Evolutionary conservation across 2,329 filamentous ascomycete species (phyloP).

Genomic region (Meredithiella fracta): DNA sequence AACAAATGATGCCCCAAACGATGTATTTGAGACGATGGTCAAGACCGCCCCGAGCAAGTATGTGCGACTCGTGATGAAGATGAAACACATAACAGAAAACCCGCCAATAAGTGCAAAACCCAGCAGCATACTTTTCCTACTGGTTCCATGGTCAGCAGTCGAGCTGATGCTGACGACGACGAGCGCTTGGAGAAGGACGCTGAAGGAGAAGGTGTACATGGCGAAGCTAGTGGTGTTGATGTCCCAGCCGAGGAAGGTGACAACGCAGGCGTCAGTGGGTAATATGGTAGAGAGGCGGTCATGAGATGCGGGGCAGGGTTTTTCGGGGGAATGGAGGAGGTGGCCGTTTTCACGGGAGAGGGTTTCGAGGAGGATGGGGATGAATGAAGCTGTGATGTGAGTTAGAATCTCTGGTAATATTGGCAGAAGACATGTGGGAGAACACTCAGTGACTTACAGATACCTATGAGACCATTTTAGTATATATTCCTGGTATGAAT

Average conservation of each 20-base stretch:
- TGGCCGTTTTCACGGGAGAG: conserved; percentile 85
- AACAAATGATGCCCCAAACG: conserved; percentile 89
- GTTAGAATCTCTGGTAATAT: neutral
- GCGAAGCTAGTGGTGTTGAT: conserved; percentile 95
- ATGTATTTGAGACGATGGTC: conserved; percentile 82
- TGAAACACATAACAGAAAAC: conserved; percentile 71
- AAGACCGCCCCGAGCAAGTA: conserved; percentile 71
- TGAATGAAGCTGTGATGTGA: conserved; percentile 58
- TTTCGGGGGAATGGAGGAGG: conserved; percentile 58
- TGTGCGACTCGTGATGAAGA: conserved; percentile 55
- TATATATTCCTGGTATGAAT: neutral
- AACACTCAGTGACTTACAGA: conserved; percentile 17
- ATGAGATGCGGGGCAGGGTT: conserved; percentile 54
- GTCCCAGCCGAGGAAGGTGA: conserved; percentile 64
- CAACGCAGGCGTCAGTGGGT: conserved; percentile 48
- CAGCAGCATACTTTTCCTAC: conserved; percentile 75
- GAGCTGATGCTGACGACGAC: conserved; percentile 93
- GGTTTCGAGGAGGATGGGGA: conserved; percentile 87
- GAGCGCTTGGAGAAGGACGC: conserved; percentile 74
- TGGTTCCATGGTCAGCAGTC: conserved; percentile 83
- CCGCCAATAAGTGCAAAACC: conserved; percentile 73
- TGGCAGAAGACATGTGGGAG: neutral
- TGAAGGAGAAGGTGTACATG: conserved; percentile 95
- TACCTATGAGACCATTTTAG: conserved; percentile 16
- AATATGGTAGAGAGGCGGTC: conserved; percentile 26